Evolutionary conservation across 257 asterid species (phyloP).

Genomic region (Paulownia fortunei): DNA sequence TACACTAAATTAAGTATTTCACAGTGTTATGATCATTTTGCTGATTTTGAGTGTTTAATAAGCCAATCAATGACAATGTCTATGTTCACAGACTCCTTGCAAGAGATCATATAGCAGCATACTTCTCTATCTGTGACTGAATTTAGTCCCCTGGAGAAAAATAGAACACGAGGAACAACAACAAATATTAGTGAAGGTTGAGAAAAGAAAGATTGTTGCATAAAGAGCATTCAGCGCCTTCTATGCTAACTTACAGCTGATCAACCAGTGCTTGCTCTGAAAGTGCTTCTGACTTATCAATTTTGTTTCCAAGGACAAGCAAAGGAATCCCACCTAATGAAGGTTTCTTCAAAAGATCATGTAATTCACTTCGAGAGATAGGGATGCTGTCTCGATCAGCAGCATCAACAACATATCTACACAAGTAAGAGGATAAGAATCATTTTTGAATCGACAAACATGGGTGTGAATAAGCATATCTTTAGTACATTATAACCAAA

Average conservation of each 20-base stretch:
- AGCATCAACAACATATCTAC: conserved; percentile 95
- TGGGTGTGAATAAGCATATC: no score
- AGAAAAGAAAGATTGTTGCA: background rate
- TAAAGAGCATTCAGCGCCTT: background rate
- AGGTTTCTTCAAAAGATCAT: conserved; percentile 78
- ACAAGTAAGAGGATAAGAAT: no score
- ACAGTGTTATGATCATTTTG: conserved; percentile 41
- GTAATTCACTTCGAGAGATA: conserved; percentile 75
- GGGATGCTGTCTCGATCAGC: conserved; percentile 93
- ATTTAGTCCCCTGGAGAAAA: conserved; percentile 55
- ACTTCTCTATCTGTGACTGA: conserved; percentile 79
- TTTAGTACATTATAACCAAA: no score
- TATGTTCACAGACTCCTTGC: conserved; percentile 85
- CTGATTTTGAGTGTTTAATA: conserved; percentile 76
- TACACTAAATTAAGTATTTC: background rate
- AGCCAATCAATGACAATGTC: conserved; percentile 89
- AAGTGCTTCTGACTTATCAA: conserved; percentile 92
- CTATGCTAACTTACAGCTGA: conserved; percentile 82
- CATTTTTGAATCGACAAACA: no score
- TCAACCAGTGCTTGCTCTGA: conserved; percentile 71
- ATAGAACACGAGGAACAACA: background rate
- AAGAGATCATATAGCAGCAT: conserved; percentile 94
- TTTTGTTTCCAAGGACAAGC: conserved; percentile 89
- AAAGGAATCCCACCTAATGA: conserved; percentile 74
- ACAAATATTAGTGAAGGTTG: background rate